Evolutionary conservation across 257 asterid genomes (phyloP).

Genomic region (Nicotiana tomentosiformis): DNA sequence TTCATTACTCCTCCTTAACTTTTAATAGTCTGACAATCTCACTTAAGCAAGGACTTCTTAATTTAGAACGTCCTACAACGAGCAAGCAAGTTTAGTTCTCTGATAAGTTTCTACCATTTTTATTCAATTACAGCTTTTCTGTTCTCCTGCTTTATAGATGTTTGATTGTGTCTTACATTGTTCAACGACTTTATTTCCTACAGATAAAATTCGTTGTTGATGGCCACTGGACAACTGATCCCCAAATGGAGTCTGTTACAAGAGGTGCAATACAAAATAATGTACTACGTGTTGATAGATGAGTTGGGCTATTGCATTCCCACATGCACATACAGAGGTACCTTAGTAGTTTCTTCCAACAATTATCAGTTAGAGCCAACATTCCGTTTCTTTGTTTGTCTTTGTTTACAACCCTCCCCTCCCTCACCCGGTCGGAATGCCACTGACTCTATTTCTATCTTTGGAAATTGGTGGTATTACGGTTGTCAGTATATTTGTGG

Average conservation of each 20-base stretch:
- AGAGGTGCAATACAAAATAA: slow-evolving; percentile 58
- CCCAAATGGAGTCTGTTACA: slow-evolving; percentile 50
- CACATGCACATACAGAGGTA: background rate
- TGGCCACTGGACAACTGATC: slow-evolving; percentile 71
- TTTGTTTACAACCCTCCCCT: background rate
- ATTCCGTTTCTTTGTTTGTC: background rate
- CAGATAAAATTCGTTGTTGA: slow-evolving; percentile 88
- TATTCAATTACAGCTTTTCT: background rate
- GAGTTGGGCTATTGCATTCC: slow-evolving; percentile 8
- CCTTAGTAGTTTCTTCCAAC: background rate
- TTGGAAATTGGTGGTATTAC: background rate
- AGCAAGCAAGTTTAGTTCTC: background rate
- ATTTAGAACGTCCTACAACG: background rate
- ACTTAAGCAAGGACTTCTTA: background rate
- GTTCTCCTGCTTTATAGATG: background rate
- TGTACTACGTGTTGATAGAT: slow-evolving; percentile 73
- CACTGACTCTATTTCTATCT: background rate
- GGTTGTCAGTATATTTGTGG: background rate
- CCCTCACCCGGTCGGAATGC: background rate
- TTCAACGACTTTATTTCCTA: background rate
- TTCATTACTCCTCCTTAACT: background rate
- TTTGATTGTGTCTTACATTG: background rate
- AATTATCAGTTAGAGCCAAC: background rate
- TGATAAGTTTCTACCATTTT: background rate
- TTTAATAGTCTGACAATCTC: background rate